Percentiles rank a stretch among this genome's conserved stretches.
phyloP scores from a whole-genome alignment of 176 grass and related monocot species.

The Oryza officinalis region DNA sequence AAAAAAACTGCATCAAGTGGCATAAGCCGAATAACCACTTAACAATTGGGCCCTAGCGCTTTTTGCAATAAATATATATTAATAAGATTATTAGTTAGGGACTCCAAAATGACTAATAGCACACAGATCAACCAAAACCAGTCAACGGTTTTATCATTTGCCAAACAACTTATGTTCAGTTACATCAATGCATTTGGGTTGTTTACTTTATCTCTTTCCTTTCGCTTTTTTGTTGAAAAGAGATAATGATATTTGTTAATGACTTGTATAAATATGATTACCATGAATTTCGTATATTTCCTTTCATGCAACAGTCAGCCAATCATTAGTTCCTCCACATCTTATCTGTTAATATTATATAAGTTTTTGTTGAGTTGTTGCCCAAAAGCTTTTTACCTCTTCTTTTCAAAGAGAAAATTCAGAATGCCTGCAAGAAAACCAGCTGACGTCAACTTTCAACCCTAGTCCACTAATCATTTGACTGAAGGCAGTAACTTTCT shows the following conservation, averaged over 20 bases:
- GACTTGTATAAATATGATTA: slow-evolving; percentile 38
- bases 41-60: slow-evolving; percentile 12
- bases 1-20: slow-evolving; percentile 24
- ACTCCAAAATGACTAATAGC: slow-evolving; percentile 20
- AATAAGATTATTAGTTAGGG: slow-evolving; percentile 27
- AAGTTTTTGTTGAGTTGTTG: slow-evolving; percentile 25
- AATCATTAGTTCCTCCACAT: slow-evolving; percentile 41
- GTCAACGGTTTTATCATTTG: slow-evolving; percentile 50
- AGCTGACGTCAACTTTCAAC: slow-evolving; percentile 38
- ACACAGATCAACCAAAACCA: slow-evolving; percentile 47
- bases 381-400: slow-evolving; percentile 33
- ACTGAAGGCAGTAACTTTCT: neutral
- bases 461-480: slow-evolving; percentile 13
- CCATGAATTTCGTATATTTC: slow-evolving; percentile 37
- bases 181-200: slow-evolving; percentile 30
- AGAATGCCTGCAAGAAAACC: slow-evolving; percentile 30
- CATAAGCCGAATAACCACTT: slow-evolving; percentile 28
- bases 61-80: slow-evolving; percentile 23
- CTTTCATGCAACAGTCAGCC: slow-evolving; percentile 35
- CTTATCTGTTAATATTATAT: slow-evolving; percentile 48
- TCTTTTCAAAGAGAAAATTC: neutral
- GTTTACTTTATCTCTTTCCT: slow-evolving; percentile 15
- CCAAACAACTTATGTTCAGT: slow-evolving; percentile 33
- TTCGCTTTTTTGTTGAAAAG: slow-evolving; percentile 42
- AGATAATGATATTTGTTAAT: slow-evolving; percentile 37